These are phyloP conservation scores for Penicillium sp. DNA, from an alignment of 2,329 filamentous ascomycete genomes.

Conservation along the genomic window DNA sequence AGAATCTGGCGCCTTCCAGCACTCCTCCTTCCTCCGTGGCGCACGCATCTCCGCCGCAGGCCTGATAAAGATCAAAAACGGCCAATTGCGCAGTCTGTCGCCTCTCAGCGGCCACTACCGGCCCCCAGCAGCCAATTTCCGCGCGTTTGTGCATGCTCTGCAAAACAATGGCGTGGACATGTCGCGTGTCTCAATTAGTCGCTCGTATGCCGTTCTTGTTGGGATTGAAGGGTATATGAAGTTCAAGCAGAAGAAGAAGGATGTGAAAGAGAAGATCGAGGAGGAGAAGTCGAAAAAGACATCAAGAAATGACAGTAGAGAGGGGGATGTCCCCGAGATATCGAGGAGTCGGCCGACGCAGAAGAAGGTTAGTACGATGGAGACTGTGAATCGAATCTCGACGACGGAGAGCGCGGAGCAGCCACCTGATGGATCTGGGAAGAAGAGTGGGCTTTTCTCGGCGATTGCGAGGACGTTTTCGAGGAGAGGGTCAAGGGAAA, in stretches of 20 bases:
- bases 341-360: conserved; percentile 1
- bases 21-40: conserved; percentile 83
- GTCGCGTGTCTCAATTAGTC: conserved; percentile 71
- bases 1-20: conserved; percentile 80
- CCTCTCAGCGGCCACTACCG: conserved; percentile 75
- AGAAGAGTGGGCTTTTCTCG: conserved; percentile 2
- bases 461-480: conserved; percentile 1
- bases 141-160: conserved; percentile 71
- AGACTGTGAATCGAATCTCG: background rate
- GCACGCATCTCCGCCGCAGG: conserved; percentile 78
- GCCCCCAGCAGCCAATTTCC: conserved; percentile 77
- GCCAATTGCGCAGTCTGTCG: conserved; percentile 68
- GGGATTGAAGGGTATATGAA: conserved; percentile 77
- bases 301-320: conserved; percentile 40
- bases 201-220: conserved; percentile 76
- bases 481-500: background rate
- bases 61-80: conserved; percentile 78
- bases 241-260: conserved; percentile 62
- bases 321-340: background rate
- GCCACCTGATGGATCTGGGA: background rate
- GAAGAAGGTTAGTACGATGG: background rate
- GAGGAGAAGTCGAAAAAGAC: conserved; percentile 45
- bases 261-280: conserved; percentile 39
- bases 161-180: conserved; percentile 73
- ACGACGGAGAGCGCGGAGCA: background rate